A percentile compares a stretch with the other conserved stretches of the same genome.
Evolutionary conservation across 2,329 filamentous ascomycete genomes (phyloP).

Genomic region (Simplicillium sp.): DNA sequence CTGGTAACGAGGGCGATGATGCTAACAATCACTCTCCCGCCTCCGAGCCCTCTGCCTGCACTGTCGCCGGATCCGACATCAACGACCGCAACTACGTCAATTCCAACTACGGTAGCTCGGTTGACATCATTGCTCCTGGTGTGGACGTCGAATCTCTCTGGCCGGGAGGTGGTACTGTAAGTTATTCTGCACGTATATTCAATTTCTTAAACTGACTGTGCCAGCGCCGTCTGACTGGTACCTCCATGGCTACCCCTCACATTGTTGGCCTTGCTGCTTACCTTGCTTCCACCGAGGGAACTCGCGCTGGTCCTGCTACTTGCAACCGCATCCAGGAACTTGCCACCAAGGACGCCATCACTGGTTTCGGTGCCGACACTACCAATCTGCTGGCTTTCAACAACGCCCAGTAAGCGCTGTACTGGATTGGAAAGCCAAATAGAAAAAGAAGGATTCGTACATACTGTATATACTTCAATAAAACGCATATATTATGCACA

Average conservation of each 20-base stretch:
- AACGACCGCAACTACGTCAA: conserved; percentile 33
- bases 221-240: conserved; percentile 9
- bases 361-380: neutral
- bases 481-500: no score
- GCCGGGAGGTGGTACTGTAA: conserved; percentile 22
- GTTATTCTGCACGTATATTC: neutral
- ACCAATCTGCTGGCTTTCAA: conserved; percentile 6
- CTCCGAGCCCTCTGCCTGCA: conserved; percentile 37
- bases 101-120: conserved; percentile 37
- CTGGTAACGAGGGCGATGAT: conserved; percentile 36
- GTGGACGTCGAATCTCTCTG: conserved; percentile 34
- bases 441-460: no score
- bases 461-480: no score
- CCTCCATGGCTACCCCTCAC: conserved; percentile 12
- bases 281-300: conserved; percentile 4
- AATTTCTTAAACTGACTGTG: no score
- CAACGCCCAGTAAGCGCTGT: neutral
- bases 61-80: conserved; percentile 37
- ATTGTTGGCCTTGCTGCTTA: conserved; percentile 12
- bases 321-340: conserved; percentile 1
- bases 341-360: conserved; percentile 1
- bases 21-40: conserved; percentile 36
- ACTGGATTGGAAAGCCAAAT: no score
- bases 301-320: neutral
- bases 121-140: conserved; percentile 40